Conservation (phyloP, 139 green algal genomes). For the Micractinium conductrix region DNA sequence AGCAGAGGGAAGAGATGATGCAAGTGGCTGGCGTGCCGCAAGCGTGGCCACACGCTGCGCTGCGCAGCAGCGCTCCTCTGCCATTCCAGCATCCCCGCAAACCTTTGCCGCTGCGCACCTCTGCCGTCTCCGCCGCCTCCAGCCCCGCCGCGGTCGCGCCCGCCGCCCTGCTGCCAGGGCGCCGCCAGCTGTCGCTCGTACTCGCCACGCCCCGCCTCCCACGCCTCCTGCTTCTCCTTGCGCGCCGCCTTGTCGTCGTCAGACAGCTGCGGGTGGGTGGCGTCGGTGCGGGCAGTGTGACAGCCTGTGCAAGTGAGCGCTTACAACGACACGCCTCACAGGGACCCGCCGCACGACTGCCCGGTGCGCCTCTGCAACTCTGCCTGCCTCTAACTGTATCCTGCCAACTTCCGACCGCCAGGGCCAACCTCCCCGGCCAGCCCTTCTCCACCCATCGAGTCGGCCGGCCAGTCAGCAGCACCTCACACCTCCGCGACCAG, state of each 20-base stretch:
- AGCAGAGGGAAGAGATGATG: too few relatives aligned
- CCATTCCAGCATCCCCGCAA: neutral
- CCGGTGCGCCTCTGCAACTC: too few relatives aligned
- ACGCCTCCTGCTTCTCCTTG: neutral
- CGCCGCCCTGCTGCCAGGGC: slow-evolving; percentile 7
- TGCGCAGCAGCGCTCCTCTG: neutral
- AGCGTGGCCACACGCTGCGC: too few relatives aligned
- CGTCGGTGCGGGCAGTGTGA: too few relatives aligned
- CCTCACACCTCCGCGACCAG: too few relatives aligned
- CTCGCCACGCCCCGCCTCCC: neutral
- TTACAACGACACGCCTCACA: too few relatives aligned
- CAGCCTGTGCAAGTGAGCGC: too few relatives aligned
- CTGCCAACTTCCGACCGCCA: too few relatives aligned
- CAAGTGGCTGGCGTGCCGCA: too few relatives aligned
- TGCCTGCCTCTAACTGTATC: too few relatives aligned
- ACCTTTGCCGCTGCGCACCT: neutral
- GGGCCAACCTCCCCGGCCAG: neutral
- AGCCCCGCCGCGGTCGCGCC: neutral
- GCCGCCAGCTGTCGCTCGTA: slow-evolving; percentile 4
- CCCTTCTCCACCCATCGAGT: neutral
- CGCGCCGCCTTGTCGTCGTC: neutral
- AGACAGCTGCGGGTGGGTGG: slow-evolving; percentile 8
- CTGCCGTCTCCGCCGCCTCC: neutral
- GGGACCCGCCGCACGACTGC: too few relatives aligned
- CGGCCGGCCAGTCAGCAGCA: too few relatives aligned